Percentiles rank a stretch among this genome's conserved stretches.
Conservation (phyloP, 805 yeast genomes). For the Blastobotrys robertii region DNA sequence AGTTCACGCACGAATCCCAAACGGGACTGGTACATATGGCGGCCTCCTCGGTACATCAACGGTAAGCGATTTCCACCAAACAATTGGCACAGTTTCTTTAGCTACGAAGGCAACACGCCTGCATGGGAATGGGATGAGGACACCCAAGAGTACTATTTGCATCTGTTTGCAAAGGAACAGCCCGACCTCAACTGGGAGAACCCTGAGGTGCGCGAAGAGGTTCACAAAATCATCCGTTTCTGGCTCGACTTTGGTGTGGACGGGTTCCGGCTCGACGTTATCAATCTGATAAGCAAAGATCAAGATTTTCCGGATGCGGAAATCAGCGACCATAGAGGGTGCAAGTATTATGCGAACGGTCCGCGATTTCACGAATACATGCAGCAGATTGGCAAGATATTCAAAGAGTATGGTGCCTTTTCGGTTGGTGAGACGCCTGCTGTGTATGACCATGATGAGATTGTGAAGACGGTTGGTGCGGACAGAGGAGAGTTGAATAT, state of each 20-base stretch:
- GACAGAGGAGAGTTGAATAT: slow-evolving; percentile 18
- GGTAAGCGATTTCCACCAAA: slow-evolving; percentile 47
- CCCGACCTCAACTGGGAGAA: slow-evolving; percentile 59
- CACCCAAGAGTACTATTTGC: slow-evolving; percentile 47
- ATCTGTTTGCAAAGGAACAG: slow-evolving; percentile 43
- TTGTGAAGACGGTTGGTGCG: slow-evolving; percentile 15
- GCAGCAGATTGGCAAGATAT: slow-evolving; percentile 38
- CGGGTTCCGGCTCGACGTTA: slow-evolving; percentile 50
- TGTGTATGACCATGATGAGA: slow-evolving; percentile 24
- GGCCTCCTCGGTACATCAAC: slow-evolving; percentile 34
- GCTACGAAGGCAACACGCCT: slow-evolving; percentile 29
- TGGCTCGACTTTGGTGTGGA: slow-evolving; percentile 48
- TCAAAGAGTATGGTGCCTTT: slow-evolving; percentile 40
- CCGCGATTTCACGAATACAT: slow-evolving; percentile 51
- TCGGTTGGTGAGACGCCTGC: slow-evolving; percentile 49
- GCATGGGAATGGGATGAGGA: slow-evolving; percentile 49
- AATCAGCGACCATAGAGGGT: slow-evolving; percentile 29
- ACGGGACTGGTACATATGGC: slow-evolving; percentile 57
- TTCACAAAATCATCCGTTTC: slow-evolving; percentile 40
- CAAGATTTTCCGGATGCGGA: slow-evolving; percentile 41
- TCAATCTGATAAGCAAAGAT: slow-evolving; percentile 43
- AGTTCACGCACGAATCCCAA: slow-evolving; percentile 42
- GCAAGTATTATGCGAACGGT: slow-evolving; percentile 32
- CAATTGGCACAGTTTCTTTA: slow-evolving; percentile 46
- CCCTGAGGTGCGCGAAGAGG: slow-evolving; percentile 28